Base-by-base conservation (phyloP, 345 rosid genomes). In the Eucalyptus regnans region DNA sequence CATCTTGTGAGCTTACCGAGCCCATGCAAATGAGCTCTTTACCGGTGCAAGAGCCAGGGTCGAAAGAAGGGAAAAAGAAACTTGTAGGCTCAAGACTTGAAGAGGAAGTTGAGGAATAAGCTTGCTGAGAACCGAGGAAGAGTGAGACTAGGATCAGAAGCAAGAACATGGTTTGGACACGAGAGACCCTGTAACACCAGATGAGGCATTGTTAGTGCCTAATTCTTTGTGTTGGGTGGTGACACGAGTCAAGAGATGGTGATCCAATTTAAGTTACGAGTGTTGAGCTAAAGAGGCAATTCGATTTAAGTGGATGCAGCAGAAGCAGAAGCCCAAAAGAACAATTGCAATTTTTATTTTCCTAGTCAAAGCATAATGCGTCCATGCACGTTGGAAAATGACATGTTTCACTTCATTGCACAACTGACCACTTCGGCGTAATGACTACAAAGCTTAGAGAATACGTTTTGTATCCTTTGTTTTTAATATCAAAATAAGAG, bases 1-100 rank as follows among this genome's bases (percentile, higher is more conserved):
- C 92, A 25, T 91, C 88, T 6, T 7, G 87, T 11, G 83, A 80
- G 2, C 49, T 88, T 54, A 81, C 90, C 0, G 93, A 90, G 41
- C 92, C 93, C 87, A 83, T 90, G 91, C 92, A 93, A 46, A 92
- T 88, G 11, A 92, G 89, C 41, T 44, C 50, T 51, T 91, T 88
- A 58, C 87, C 48, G n/a, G 10, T 60, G 89, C 94, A 92, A 33
- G 90, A 89, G 62, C 80, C 86, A 44, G 10, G 66, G n/a, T 46
- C 12, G 84, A 91, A 93, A 13, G 90, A 68, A 31, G 89, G 71
- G 90, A 90, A 91, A 12, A 88, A 50, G 88, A 93, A 54, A 48
- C 50, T 54, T 23, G 33, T 54, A 4, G 89, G 56, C 9, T 89
- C 66, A 31, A 33, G 29, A 44, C 83, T 5, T 16, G 90, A 91